Evolutionary conservation across 1,284 basidiomycete species (phyloP).

Genomic region (Hemileia vastatrix): DNA sequence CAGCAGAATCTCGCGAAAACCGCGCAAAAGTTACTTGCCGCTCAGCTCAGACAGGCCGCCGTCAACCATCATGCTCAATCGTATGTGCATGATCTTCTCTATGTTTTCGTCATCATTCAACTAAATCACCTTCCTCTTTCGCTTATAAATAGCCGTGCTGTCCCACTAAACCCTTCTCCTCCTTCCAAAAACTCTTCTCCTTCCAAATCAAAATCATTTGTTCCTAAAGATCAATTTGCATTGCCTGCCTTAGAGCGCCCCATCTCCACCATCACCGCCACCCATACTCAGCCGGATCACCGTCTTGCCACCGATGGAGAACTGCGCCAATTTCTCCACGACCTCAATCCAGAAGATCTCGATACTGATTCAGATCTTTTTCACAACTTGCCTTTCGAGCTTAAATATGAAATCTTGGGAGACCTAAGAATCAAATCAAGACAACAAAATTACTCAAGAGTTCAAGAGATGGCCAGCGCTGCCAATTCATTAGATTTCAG

Average conservation of each 20-base stretch:
- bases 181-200: constrained; percentile 39
- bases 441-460: constrained; percentile 79
- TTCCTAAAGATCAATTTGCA: constrained; percentile 38
- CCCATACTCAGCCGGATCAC: constrained; percentile 56
- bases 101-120: constrained; percentile 13
- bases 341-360: constrained; percentile 83
- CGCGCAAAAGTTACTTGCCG: constrained; percentile 79
- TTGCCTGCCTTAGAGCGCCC: constrained; percentile 33
- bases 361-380: constrained; percentile 75
- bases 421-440: constrained; percentile 86
- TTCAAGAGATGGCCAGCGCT: constrained; percentile 81
- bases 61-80: constrained; percentile 61
- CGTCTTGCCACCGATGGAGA: constrained; percentile 89
- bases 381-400: constrained; percentile 80
- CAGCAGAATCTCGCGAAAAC: constrained; percentile 39
- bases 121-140: neutral
- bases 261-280: constrained; percentile 40
- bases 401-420: constrained; percentile 97
- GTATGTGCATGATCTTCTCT: constrained; percentile 33
- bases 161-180: neutral
- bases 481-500: constrained; percentile 88
- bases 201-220: constrained; percentile 22
- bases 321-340: constrained; percentile 76
- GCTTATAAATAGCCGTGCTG: neutral
- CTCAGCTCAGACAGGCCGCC: constrained; percentile 84